Percentiles rank a stretch among this genome's conserved stretches.
Evolutionary conservation across 805 yeast species (phyloP).

Genomic region (Hanseniaspora mollemarum): DNA sequence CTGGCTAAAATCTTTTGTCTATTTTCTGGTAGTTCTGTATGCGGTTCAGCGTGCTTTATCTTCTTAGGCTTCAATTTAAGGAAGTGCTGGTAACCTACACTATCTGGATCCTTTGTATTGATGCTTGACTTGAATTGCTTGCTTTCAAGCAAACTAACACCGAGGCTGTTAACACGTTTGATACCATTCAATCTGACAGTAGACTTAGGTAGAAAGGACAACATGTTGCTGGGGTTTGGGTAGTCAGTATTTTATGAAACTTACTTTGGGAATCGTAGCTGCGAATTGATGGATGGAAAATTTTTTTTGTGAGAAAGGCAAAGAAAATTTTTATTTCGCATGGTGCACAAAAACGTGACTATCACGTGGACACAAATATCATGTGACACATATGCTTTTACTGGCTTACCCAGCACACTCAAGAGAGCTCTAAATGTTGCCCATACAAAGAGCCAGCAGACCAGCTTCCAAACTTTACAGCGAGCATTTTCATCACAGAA

Average conservation of each 20-base stretch:
- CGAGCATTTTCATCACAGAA: too few relatives aligned
- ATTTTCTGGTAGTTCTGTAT: constrained; percentile 3
- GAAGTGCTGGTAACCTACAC: neutral
- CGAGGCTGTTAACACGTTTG: neutral
- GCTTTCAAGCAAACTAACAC: neutral
- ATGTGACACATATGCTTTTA: too few relatives aligned
- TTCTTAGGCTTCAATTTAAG: neutral
- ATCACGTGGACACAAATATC: too few relatives aligned
- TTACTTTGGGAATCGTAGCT: too few relatives aligned
- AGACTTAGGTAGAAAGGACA: neutral
- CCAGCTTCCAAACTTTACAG: too few relatives aligned
- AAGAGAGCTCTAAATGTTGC: too few relatives aligned
- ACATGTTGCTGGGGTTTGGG: neutral
- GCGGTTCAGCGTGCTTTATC: constrained; percentile 8
- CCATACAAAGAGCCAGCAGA: too few relatives aligned
- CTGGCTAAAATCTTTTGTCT: constrained; percentile 4
- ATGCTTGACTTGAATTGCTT: neutral
- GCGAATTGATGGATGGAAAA: neutral
- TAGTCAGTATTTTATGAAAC: too few relatives aligned
- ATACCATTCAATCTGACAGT: neutral
- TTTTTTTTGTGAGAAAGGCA: too few relatives aligned
- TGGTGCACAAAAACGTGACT: too few relatives aligned
- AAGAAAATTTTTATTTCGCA: too few relatives aligned
- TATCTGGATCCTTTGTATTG: neutral
- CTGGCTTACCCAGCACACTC: too few relatives aligned